Percentiles rank a stretch among this genome's conserved stretches.
Conservation (phyloP, 805 yeast genomes). For the Cyberlindnera amylophila region DNA sequence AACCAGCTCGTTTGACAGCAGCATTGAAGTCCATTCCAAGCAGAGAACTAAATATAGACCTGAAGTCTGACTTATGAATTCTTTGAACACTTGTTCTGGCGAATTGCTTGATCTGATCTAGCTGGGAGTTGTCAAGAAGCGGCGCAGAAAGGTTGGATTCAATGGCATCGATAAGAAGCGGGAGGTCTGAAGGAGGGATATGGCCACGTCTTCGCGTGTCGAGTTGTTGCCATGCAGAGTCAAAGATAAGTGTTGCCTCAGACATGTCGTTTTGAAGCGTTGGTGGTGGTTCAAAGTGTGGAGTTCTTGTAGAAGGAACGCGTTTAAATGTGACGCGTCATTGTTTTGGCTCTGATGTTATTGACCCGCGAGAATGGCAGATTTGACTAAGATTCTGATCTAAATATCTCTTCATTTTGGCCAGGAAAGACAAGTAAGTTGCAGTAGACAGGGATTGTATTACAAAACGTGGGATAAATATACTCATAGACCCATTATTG, state of each 20-base stretch:
- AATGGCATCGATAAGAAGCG: conserved; percentile 21
- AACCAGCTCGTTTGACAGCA: conserved; percentile 22
- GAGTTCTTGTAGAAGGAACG: neutral
- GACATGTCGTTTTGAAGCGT: conserved; percentile 4
- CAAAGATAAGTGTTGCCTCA: conserved; percentile 10
- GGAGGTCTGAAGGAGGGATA: conserved; percentile 22
- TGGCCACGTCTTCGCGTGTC: conserved; percentile 17
- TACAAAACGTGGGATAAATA: no score
- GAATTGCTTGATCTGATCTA: conserved; percentile 27
- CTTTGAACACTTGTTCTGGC: conserved; percentile 29
- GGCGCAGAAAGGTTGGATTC: conserved; percentile 21
- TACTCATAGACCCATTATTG: no score
- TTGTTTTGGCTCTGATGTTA: no score
- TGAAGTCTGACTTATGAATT: conserved; percentile 32
- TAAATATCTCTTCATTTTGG: no score
- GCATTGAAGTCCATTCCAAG: conserved; percentile 31
- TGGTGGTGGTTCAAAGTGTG: neutral
- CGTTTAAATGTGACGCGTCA: conserved; percentile 1
- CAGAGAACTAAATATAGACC: conserved; percentile 29
- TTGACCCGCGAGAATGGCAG: no score
- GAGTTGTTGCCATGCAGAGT: conserved; percentile 25
- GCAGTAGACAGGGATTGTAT: no score
- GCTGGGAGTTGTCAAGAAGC: conserved; percentile 28
- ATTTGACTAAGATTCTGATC: no score
- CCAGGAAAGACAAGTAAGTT: no score